These are phyloP conservation scores for Toxicodendron radicans DNA, from an alignment of 345 rosid species.

Conservation along the genomic window DNA sequence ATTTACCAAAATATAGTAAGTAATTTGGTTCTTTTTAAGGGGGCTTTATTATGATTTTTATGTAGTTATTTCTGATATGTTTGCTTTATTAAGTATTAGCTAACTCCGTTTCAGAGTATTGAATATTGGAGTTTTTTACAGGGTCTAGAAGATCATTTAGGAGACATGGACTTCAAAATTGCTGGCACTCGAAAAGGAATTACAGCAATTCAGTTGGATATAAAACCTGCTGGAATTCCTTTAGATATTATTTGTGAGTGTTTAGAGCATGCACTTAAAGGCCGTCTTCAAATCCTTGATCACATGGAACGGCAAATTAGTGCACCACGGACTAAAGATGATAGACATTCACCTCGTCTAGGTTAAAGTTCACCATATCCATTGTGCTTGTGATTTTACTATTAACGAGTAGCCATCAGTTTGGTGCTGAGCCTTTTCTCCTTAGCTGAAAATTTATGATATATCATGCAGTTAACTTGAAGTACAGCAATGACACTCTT, in stretches of 20 bases:
- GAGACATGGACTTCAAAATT: slow-evolving; percentile 99
- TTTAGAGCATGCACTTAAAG: slow-evolving; percentile 79
- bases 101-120: slow-evolving; percentile 3
- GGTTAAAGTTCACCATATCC: slow-evolving; percentile 41
- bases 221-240: slow-evolving; percentile 99
- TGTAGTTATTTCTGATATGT: not conserved
- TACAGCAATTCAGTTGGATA: slow-evolving; percentile 93
- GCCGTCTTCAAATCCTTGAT: slow-evolving; percentile 88
- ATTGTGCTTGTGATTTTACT: slow-evolving; percentile 15
- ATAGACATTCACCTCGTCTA: slow-evolving; percentile 59
- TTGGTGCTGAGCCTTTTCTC: not conserved
- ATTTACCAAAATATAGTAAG: not conserved
- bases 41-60: not conserved
- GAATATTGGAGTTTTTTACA: slow-evolving; percentile 26
- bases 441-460: slow-evolving; percentile 21
- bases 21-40: not conserved
- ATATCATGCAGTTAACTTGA: slow-evolving; percentile 60
- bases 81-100: not conserved
- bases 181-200: slow-evolving; percentile 92
- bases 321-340: slow-evolving; percentile 63
- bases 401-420: not conserved
- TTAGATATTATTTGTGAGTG: slow-evolving; percentile 86
- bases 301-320: slow-evolving; percentile 80
- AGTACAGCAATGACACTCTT: slow-evolving; percentile 78
- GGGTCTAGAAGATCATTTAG: slow-evolving; percentile 98